Percentiles rank a stretch among this genome's conserved stretches.
phyloP scores from a whole-genome alignment of 1,284 basidiomycete genomes.

The Naganishia albida region DNA sequence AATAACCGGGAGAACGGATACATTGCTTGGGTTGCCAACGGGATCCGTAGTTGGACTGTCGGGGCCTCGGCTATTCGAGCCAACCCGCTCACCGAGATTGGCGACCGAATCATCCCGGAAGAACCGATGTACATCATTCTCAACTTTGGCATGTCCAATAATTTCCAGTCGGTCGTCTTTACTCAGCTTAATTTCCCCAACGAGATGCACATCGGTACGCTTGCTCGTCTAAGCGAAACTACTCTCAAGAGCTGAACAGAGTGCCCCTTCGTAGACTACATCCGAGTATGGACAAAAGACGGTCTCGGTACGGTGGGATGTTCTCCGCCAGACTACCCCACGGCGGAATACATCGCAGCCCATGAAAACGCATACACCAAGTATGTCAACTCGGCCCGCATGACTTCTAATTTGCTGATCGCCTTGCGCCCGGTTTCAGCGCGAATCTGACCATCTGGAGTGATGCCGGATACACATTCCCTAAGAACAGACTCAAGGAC shows the following conservation, averaged over 20 bases:
- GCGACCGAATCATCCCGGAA: slow-evolving; percentile 70
- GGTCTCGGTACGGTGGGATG: slow-evolving; percentile 51
- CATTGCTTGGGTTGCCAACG: slow-evolving; percentile 67
- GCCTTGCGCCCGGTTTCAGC: slow-evolving; percentile 13
- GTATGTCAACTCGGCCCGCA: slow-evolving; percentile 4
- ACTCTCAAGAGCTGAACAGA: slow-evolving; percentile 10
- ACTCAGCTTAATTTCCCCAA: slow-evolving; percentile 54
- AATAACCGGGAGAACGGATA: slow-evolving; percentile 61
- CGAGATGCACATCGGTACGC: slow-evolving; percentile 47
- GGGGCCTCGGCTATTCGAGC: slow-evolving; percentile 62
- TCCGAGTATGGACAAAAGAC: slow-evolving; percentile 56
- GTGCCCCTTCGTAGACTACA: slow-evolving; percentile 47
- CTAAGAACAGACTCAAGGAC: slow-evolving; percentile 50
- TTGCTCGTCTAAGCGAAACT: slow-evolving; percentile 31
- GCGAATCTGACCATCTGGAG: slow-evolving; percentile 53
- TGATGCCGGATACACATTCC: slow-evolving; percentile 46
- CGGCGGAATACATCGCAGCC: slow-evolving; percentile 48
- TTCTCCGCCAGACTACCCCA: slow-evolving; percentile 46
- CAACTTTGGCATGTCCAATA: slow-evolving; percentile 52
- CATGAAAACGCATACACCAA: slow-evolving; percentile 48
- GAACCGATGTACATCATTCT: slow-evolving; percentile 64
- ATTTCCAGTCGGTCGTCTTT: slow-evolving; percentile 55
- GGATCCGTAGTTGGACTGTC: slow-evolving; percentile 60
- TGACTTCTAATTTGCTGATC: background rate
- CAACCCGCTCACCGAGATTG: slow-evolving; percentile 61